Percentiles rank a stretch among this genome's conserved stretches.
These are phyloP conservation scores for Hysterium pulicare DNA, from an alignment of 2,329 filamentous ascomycete species.

Conservation along the genomic window DNA sequence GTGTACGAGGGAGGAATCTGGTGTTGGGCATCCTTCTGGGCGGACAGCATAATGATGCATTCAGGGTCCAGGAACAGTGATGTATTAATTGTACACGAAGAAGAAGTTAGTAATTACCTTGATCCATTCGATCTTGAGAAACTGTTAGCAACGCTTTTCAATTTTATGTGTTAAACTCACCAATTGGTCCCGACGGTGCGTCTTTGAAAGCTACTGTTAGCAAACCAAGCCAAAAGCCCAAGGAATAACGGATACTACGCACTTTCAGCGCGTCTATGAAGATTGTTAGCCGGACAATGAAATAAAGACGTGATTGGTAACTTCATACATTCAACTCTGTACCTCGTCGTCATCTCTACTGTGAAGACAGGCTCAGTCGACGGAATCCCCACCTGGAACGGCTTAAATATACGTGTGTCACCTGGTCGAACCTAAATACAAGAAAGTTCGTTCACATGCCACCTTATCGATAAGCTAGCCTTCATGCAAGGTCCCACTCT, in stretches of 20 bases:
- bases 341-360: slow-evolving; percentile 42
- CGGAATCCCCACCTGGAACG: no score
- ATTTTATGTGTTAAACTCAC: slow-evolving; percentile 53
- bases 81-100: neutral
- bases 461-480: slow-evolving; percentile 3
- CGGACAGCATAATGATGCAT: no score
- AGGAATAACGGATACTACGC: slow-evolving; percentile 18
- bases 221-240: slow-evolving; percentile 10
- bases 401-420: no score
- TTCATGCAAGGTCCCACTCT: slow-evolving; percentile 1
- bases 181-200: slow-evolving; percentile 86
- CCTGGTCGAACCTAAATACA: no score
- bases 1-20: no score
- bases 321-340: slow-evolving; percentile 40
- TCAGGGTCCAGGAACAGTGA: no score
- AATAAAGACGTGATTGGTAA: slow-evolving; percentile 1
- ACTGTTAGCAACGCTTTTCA: slow-evolving; percentile 11
- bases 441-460: no score
- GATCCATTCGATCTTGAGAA: slow-evolving; percentile 75
- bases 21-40: no score
- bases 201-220: slow-evolving; percentile 52
- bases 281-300: neutral
- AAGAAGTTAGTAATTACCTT: slow-evolving; percentile 54
- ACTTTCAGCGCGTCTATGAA: slow-evolving; percentile 62
- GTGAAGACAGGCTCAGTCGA: no score